Base-by-base conservation (phyloP, 805 yeast genomes). In the Candida schatavii region DNA sequence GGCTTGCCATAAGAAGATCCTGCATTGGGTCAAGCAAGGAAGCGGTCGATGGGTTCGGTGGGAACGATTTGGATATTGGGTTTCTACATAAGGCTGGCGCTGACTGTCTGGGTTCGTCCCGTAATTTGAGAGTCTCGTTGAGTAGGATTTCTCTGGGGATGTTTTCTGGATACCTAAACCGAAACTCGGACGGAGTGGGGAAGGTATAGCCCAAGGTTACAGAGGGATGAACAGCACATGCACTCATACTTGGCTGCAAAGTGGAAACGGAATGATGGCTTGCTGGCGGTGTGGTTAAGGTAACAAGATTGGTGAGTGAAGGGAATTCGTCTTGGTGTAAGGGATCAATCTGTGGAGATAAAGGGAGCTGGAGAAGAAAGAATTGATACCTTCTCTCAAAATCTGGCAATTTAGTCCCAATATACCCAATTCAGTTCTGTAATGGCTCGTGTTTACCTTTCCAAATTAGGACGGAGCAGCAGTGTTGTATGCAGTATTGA, bases 1-100 rank as follows among this genome's bases (percentile, higher is more conserved):
- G 42, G 42, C 54, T 56, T 20, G 53, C 55, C 4, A 33, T 39
- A 5, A 57, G 44, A 21, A 58, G 40, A 14, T 46, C 52, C n/a
- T 45, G 52, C 18, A 58, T 46, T 1, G 62, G 61, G 9, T 41
- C 49, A 17, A 37, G 35, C 17, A 20, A 37, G 3, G 35, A 38
- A 13, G 23, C 32, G 26, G 40, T 25, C 3, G 10, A 3, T 2
- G 25, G 14, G 26, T 19, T 33, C 6, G 13, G 15, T 5, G 25
- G 32, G 27, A 29, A 38, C 19, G 17, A 7, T 18, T 29, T 29
- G 18, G 28, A 10, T 14, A 38, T 5, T 3, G 60, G 60, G 20
- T 34, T 35, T 10, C 21, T 33, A n/a, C 42, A 20, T 17, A 22
- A 27, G 9, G 22, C 7, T 7, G 49, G 46, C 5, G 32, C 38